These are phyloP conservation scores for Diplodia corticola DNA, from an alignment of 2,329 filamentous ascomycete genomes.

Conservation along the genomic window DNA sequence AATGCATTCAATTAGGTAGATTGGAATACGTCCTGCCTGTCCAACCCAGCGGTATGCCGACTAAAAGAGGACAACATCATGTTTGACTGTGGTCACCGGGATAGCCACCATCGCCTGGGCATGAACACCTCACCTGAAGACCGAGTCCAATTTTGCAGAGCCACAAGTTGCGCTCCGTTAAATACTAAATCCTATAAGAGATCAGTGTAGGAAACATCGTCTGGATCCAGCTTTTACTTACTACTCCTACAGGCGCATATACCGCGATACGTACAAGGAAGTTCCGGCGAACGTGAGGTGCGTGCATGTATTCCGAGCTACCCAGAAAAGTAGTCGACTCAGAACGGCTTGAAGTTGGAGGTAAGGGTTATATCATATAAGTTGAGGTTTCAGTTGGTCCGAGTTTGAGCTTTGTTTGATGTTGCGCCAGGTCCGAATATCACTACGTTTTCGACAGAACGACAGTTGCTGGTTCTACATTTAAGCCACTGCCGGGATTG, in stretches of 20 bases:
- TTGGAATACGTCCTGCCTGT: conserved; percentile 25
- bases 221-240: neutral
- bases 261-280: neutral
- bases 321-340: neutral
- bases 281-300: neutral
- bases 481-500: conserved; percentile 32
- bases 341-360: too few species aligned
- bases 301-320: neutral
- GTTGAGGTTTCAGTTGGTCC: neutral
- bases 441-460: neutral
- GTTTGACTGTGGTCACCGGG: conserved; percentile 28
- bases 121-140: conserved; percentile 27
- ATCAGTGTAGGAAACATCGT: neutral
- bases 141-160: conserved; percentile 15
- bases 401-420: neutral
- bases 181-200: conserved; percentile 8
- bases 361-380: neutral
- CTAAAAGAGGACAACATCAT: conserved; percentile 22
- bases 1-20: conserved; percentile 6
- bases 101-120: conserved; percentile 29
- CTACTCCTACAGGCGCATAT: neutral
- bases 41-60: conserved; percentile 23
- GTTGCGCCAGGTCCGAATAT: neutral
- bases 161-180: conserved; percentile 24
- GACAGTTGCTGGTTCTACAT: neutral